phyloP scores from a whole-genome alignment of 2,329 filamentous ascomycete species.

The Penicillium brevicompactum region DNA sequence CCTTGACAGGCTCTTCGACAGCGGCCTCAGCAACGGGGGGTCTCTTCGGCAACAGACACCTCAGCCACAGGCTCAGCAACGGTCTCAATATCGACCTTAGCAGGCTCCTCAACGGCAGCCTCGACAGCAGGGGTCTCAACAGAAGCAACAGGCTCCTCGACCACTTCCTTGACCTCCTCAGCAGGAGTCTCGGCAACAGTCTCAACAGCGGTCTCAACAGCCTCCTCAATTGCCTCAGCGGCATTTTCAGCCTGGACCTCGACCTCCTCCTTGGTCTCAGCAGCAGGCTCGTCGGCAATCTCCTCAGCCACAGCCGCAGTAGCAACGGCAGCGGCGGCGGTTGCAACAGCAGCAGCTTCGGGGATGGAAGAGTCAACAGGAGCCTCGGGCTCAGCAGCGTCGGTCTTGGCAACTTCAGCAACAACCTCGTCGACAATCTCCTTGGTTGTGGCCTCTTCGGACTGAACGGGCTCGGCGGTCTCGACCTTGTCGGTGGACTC shows the following conservation, averaged over 20 bases:
- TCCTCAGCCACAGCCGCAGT: slow-evolving; percentile 1
- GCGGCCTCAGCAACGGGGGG: slow-evolving; percentile 7
- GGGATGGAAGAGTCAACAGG: not conserved
- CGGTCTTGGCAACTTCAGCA: not conserved
- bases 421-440: not conserved
- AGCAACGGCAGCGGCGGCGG: not conserved
- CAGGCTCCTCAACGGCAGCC: slow-evolving; percentile 6
- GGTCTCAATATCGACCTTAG: slow-evolving; percentile 5
- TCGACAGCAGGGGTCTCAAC: slow-evolving; percentile 3
- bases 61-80: slow-evolving; percentile 5
- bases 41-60: slow-evolving; percentile 8
- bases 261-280: slow-evolving; percentile 1
- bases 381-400: not conserved
- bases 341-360: not conserved
- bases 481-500: not conserved
- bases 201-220: slow-evolving; percentile 8
- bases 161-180: slow-evolving; percentile 5
- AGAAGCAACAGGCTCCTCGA: slow-evolving; percentile 1
- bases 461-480: not conserved
- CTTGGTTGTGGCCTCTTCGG: not conserved
- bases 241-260: slow-evolving; percentile 5
- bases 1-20: not conserved
- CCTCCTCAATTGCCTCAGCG: slow-evolving; percentile 3
- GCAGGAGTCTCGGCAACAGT: slow-evolving; percentile 4
- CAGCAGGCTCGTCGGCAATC: not conserved